Evolutionary conservation across 2,329 filamentous ascomycete genomes (phyloP), one percentile per base, ranked within the genome.

Genomic region (Xylaria sp.): DNA sequence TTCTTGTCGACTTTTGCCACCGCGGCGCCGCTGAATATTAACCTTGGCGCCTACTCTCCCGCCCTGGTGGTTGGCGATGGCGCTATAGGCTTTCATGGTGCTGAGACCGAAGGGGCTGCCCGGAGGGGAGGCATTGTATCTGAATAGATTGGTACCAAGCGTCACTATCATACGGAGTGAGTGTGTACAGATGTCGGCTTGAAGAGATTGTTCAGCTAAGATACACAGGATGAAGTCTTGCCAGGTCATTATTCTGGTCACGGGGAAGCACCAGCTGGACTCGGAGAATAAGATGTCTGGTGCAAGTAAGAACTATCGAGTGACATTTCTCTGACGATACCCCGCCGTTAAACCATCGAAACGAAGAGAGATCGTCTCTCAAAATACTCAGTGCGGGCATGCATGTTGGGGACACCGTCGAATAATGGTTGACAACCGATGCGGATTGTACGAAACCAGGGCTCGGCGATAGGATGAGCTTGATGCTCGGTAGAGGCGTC

Each of bases 1-100:
- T 49, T 68, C 23, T 60, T 78, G 10, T 62, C 71, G 21, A 68
- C 72, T 27, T 62, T 70, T 19, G 65, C 73, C 33, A 66, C 67
- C 31, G 72, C 74, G 37, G 64, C 73, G 19, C 73, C 73, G 4
- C 63, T 75, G 43, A 75, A 75, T 65, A 75, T 75, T 63, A 75
- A 75, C 67, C 65, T 75, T 15, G 73, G 73, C 54, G 73, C 73
- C 33, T 75, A 75, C 56, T 75, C 73, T 27, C 73, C 73, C 58
- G 73, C 73, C 38, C 65, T 75, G 68, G 73, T 75, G 62, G 72
- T 73, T 64, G 73, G 73, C 75, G 75, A 77, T 74, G 79, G 79
- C 74, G 79, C 80, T 68, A 80, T 81, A 62, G 79, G 78, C 63
- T 81, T 81, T 63, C 51, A 60, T 17, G 69, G 67, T 38, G 67